phyloP scores from a whole-genome alignment of 331 rosid genomes.

The Pyrus hybrid region DNA sequence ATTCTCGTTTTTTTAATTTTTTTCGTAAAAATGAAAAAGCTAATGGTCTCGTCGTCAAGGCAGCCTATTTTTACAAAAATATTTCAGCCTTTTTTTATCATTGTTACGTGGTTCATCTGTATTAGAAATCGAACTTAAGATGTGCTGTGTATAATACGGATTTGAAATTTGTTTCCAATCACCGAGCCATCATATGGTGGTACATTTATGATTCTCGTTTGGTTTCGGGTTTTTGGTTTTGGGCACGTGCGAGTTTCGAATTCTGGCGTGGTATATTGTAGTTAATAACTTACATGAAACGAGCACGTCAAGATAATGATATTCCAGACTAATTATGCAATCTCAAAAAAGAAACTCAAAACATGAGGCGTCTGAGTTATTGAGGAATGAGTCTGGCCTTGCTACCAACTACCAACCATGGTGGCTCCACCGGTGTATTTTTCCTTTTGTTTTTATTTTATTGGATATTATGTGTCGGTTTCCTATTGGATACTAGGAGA shows the following conservation, averaged over 20 bases:
- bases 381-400: too few relatives aligned
- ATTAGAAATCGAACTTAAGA: fast-evolving
- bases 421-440: slow-evolving; percentile 15
- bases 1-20: background rate
- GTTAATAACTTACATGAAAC: too few relatives aligned
- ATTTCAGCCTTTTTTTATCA: too few relatives aligned
- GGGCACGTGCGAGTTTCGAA: slow-evolving; percentile 5
- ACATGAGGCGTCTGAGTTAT: too few relatives aligned
- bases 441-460: too few relatives aligned
- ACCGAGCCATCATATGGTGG: fast-evolving
- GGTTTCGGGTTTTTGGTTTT: background rate
- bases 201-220: slow-evolving; percentile 9
- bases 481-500: background rate
- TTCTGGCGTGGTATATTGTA: slow-evolving; percentile 38
- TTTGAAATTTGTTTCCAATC: fast-evolving
- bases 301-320: too few relatives aligned
- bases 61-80: too few relatives aligned
- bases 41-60: too few relatives aligned
- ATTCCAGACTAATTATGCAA: too few relatives aligned
- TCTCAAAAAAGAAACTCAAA: too few relatives aligned
- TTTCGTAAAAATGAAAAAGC: too few relatives aligned
- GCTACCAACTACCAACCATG: slow-evolving; percentile 17
- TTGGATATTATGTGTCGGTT: background rate
- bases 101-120: too few relatives aligned
- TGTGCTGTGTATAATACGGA: fast-evolving